Conservation (phyloP, 345 rosid genomes). For the Bretschneidera sinensis region DNA sequence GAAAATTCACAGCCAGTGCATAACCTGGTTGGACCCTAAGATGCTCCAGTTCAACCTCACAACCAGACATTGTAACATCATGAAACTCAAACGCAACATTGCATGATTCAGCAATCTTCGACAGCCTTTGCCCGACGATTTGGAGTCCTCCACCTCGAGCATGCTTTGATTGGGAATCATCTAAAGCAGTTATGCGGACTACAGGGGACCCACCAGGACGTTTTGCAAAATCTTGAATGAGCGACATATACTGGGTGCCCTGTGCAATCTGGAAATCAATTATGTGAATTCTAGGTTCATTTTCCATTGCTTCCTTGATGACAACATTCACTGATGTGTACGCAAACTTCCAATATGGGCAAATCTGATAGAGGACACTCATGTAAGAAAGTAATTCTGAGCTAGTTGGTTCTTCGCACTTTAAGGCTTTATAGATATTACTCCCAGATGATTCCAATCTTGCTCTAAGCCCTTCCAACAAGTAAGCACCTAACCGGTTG, state of each 20-base stretch:
- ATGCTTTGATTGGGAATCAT: slow-evolving; percentile 77
- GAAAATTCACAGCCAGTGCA: slow-evolving; percentile 83
- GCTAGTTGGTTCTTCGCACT: slow-evolving; percentile 77
- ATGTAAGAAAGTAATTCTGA: slow-evolving; percentile 91
- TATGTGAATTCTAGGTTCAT: slow-evolving; percentile 68
- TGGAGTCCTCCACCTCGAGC: slow-evolving; percentile 92
- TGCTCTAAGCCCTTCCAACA: slow-evolving; percentile 93
- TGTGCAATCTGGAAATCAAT: slow-evolving; percentile 89
- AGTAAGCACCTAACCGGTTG: slow-evolving; percentile 77
- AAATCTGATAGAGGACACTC: slow-evolving; percentile 59
- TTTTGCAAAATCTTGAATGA: slow-evolving; percentile 54
- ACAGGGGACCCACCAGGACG: slow-evolving; percentile 67
- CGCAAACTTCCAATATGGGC: slow-evolving; percentile 94
- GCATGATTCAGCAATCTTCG: slow-evolving; percentile 37
- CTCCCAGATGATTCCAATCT: slow-evolving; percentile 85
- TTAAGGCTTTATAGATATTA: slow-evolving; percentile 74
- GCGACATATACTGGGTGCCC: slow-evolving; percentile 70
- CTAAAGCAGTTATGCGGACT: slow-evolving; percentile 83
- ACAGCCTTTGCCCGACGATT: slow-evolving; percentile 59
- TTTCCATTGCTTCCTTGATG: slow-evolving; percentile 57
- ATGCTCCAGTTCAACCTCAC: slow-evolving; percentile 55
- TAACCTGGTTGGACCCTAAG: slow-evolving; percentile 57
- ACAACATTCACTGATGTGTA: slow-evolving; percentile 68
- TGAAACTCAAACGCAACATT: slow-evolving; percentile 79
- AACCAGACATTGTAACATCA: slow-evolving; percentile 65